phyloP scores from a whole-genome alignment of 2,329 filamentous ascomycete species.

The Zymoseptoria ardabiliae region DNA sequence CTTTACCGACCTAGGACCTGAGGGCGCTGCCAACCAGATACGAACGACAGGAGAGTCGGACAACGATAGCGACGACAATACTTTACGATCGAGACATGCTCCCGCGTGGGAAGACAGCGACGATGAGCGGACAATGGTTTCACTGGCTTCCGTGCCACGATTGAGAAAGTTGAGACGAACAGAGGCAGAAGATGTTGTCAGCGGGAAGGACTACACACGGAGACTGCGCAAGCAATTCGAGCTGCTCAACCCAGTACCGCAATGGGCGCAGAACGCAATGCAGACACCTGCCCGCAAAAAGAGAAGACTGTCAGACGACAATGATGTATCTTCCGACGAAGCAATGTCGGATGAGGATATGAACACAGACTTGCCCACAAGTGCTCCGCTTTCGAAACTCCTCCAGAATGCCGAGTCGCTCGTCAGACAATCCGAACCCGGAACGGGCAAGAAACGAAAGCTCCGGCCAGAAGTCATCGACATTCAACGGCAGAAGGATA shows the following conservation, averaged over 20 bases:
- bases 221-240: constrained; percentile 67
- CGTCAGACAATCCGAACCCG: constrained; percentile 43
- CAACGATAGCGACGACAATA: constrained; percentile 37
- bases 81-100: constrained; percentile 34
- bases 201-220: constrained; percentile 74
- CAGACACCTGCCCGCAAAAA: constrained; percentile 39
- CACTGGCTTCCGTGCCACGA: constrained; percentile 65
- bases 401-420: constrained; percentile 68
- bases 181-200: constrained; percentile 79
- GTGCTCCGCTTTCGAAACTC: constrained; percentile 70
- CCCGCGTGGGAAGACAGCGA: constrained; percentile 92
- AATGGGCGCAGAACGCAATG: constrained; percentile 50
- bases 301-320: constrained; percentile 35
- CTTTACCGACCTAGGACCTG: constrained; percentile 65
- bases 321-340: constrained; percentile 38
- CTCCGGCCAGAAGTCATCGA: constrained; percentile 81
- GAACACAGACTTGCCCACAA: constrained; percentile 45
- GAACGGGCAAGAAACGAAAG: constrained; percentile 54
- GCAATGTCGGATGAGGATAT: constrained; percentile 53
- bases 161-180: constrained; percentile 75
- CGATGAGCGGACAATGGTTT: constrained; percentile 79
- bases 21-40: constrained; percentile 33
- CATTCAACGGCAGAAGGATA: constrained; percentile 81
- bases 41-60: constrained; percentile 35
- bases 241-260: constrained; percentile 53